Evolutionary conservation across 805 yeast species (phyloP).

Genomic region (Starmerella asiatica): DNA sequence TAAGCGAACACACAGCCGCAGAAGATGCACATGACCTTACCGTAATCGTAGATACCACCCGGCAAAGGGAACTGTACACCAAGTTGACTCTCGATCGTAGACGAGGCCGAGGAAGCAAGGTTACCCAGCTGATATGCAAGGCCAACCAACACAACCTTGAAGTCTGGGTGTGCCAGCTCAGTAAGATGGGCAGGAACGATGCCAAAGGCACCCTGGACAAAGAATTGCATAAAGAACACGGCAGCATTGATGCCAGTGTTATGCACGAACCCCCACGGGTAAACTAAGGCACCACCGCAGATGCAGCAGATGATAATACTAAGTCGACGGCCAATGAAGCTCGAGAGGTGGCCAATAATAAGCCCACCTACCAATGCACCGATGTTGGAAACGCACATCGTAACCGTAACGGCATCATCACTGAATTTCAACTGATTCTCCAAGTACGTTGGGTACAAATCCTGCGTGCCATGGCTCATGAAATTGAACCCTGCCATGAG

Average conservation of each 20-base stretch:
- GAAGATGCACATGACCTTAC: conserved; percentile 57
- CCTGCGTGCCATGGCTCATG: conserved; percentile 64
- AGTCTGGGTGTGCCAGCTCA: conserved; percentile 53
- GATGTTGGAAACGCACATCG: conserved; percentile 48
- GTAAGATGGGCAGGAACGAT: conserved; percentile 51
- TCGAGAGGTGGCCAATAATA: conserved; percentile 43
- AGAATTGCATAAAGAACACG: conserved; percentile 49
- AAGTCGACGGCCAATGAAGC: conserved; percentile 47
- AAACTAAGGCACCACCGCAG: conserved; percentile 44
- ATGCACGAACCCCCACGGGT: conserved; percentile 44
- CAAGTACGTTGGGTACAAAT: conserved; percentile 53
- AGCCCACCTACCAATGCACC: conserved; percentile 61
- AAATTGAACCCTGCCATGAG: conserved; percentile 60
- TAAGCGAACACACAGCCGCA: conserved; percentile 52
- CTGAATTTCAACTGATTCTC: conserved; percentile 38
- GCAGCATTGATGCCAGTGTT: conserved; percentile 43
- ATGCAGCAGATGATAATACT: conserved; percentile 34
- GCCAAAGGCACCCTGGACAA: conserved; percentile 67
- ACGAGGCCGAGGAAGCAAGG: conserved; percentile 55
- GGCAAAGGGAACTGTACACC: conserved; percentile 47
- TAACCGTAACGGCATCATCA: conserved; percentile 40
- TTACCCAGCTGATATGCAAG: conserved; percentile 60
- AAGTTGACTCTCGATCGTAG: conserved; percentile 54
- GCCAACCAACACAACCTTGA: conserved; percentile 49
- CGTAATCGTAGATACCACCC: conserved; percentile 39